Base-by-base conservation (phyloP, 805 yeast species). In the Maudiozyma pseudohumilis region DNA sequence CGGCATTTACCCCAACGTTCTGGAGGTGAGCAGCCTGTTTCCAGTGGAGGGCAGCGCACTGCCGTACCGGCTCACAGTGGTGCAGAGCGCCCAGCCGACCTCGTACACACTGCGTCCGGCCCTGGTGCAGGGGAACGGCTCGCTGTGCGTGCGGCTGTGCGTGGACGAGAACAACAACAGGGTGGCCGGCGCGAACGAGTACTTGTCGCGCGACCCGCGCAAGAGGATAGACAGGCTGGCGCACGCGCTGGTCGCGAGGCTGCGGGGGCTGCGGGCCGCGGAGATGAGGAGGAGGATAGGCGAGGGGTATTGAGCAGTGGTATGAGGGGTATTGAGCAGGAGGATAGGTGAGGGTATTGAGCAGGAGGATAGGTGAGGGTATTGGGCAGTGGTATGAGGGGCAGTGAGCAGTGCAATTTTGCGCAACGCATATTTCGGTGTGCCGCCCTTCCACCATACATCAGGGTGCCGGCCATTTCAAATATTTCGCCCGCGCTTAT, bases 231-330 rank as follows among this genome's bases (percentile, higher is more conserved):
- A 53, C 39, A 43, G 45, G 25, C 29, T 49, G 11, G 37, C 52
- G 3, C 47, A 46, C 29, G 41, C 40, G 8, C 25, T 52, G 7
- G 33, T 48, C 12, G 43, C 44, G 5, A 49, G 39, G 27, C 23
- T 48, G 3, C 40, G 40, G 16, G 49, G 42, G 29, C 40, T 54
- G 32, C 42, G 56, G 27, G 45, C 47, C 19, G 43, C 40, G 16
- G 56, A 56, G 17, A 43, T 57, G 17, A 50, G 57, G 31, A 52
- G 56, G 31, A 50, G 52, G 32, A 39, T 56, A 22, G 62, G 61
- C 21, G 56, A 55, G 32, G 56, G 55, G n/a, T n/a, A n/a, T n/a
- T n/a, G n/a, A n/a, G n/a, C n/a, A n/a, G n/a, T n/a, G n/a, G n/a
- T n/a, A n/a, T n/a, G n/a, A n/a, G n/a, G n/a, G n/a, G n/a, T n/a